phyloP scores from a whole-genome alignment of 225 moss, liverwort and hornwort genomes.

The Asterella californica region DNA sequence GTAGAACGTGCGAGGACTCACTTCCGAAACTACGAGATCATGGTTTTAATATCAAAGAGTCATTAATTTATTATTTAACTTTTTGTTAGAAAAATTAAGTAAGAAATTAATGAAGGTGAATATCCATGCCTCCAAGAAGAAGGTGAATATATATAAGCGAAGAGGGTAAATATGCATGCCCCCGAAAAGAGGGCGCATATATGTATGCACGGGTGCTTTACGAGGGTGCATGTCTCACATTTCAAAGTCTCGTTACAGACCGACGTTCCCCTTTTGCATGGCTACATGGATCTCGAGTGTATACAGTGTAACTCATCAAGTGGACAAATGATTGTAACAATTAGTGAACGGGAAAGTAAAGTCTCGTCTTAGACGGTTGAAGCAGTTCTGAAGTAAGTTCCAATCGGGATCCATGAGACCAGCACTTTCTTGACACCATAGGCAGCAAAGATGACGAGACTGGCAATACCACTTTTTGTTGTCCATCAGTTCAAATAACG shows the following conservation, averaged over 20 bases:
- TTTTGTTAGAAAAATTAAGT: too few relatives aligned
- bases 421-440: neutral
- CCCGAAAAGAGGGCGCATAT: too few relatives aligned
- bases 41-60: neutral
- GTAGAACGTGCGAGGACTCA: too few relatives aligned
- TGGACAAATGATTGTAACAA: constrained; percentile 52
- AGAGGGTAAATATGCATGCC: too few relatives aligned
- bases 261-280: constrained; percentile 35
- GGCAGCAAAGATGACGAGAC: neutral
- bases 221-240: too few relatives aligned
- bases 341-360: constrained; percentile 50
- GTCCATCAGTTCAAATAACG: neutral
- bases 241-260: neutral
- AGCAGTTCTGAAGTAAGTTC: neutral
- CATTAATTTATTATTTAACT: too few relatives aligned
- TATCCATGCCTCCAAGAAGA: too few relatives aligned
- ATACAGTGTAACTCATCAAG: constrained; percentile 30
- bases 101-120: too few relatives aligned
- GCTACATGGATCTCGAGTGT: constrained; percentile 63
- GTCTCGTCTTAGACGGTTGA: constrained; percentile 10
- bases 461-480: neutral
- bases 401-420: neutral
- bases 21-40: constrained; percentile 42
- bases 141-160: too few relatives aligned
- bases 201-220: too few relatives aligned